These are phyloP conservation scores for Breviolum minutum DNA, from an alignment of 73 alveolate species.

Conservation along the genomic window DNA sequence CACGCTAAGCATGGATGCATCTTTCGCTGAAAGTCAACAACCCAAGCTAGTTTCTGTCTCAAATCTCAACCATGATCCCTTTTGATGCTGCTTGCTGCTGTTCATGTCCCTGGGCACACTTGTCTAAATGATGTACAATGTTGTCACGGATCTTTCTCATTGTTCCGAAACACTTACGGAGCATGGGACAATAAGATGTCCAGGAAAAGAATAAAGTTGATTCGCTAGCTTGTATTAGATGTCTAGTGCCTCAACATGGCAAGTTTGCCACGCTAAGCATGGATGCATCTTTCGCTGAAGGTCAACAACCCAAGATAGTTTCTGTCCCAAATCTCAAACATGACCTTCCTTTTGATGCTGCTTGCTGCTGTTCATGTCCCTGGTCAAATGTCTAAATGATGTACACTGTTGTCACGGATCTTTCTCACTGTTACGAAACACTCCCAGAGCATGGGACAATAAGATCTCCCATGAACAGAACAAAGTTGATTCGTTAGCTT, in stretches of 20 bases:
- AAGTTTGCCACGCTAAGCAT: conserved; percentile 38
- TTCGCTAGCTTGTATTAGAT: neutral
- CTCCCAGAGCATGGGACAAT: neutral
- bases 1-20: conserved; percentile 70
- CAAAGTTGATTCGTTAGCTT: neutral
- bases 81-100: no score
- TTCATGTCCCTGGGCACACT: no score
- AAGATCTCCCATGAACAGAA: neutral
- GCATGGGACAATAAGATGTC: neutral
- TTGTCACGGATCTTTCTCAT: no score
- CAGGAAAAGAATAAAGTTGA: neutral
- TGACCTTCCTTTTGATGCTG: neutral
- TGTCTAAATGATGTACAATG: no score
- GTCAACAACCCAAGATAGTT: no score
- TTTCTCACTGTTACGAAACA: no score
- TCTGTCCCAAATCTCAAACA: neutral
- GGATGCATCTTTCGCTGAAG: conserved; percentile 42
- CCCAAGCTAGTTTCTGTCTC: neutral
- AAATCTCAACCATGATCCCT: neutral
- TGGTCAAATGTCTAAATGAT: no score
- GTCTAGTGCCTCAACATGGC: conserved; percentile 38
- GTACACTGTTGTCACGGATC: no score
- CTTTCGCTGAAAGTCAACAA: neutral
- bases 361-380: neutral
- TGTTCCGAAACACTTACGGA: no score